phyloP scores from a whole-genome alignment of 345 rosid genomes.

The Durio zibethinus region DNA sequence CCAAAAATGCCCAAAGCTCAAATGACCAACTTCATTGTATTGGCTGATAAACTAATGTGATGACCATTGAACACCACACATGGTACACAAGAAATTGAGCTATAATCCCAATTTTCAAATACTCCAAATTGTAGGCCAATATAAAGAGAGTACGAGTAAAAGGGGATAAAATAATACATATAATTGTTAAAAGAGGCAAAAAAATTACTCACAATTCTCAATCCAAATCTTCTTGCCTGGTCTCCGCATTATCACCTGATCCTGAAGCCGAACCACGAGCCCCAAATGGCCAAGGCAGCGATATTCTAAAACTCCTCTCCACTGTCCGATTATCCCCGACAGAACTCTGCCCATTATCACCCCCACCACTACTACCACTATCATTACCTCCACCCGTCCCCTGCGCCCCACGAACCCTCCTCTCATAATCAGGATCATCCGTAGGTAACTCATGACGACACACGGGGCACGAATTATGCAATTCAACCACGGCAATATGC shows the following conservation, averaged over 20 bases:
- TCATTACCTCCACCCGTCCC: not conserved
- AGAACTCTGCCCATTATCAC: conserved; percentile 26
- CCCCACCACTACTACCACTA: conserved; percentile 17
- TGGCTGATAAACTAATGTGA: not conserved
- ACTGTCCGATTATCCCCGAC: conserved; percentile 26
- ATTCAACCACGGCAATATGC: conserved; percentile 61
- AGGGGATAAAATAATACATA: not conserved
- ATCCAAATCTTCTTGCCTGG: conserved; percentile 63
- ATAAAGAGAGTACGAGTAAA: not conserved
- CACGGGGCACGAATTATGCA: conserved; percentile 72
- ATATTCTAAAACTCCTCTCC: conserved; percentile 55
- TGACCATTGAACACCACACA: not conserved
- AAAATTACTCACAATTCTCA: conserved; percentile 30
- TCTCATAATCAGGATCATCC: conserved; percentile 58
- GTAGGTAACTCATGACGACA: conserved; percentile 68
- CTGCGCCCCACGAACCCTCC: conserved; percentile 28
- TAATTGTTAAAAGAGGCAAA: not conserved
- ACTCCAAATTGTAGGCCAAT: not conserved
- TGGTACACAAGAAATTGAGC: not conserved
- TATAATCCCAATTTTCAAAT: not conserved
- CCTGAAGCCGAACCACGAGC: conserved; percentile 29
- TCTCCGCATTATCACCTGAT: conserved; percentile 36
- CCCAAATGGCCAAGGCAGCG: conserved; percentile 55
- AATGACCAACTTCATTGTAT: not conserved
- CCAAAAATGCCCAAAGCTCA: conserved; percentile 9